These are phyloP conservation scores for Stachybotrys chartarum DNA, from an alignment of 2,329 filamentous ascomycete genomes.

Conservation along the genomic window DNA sequence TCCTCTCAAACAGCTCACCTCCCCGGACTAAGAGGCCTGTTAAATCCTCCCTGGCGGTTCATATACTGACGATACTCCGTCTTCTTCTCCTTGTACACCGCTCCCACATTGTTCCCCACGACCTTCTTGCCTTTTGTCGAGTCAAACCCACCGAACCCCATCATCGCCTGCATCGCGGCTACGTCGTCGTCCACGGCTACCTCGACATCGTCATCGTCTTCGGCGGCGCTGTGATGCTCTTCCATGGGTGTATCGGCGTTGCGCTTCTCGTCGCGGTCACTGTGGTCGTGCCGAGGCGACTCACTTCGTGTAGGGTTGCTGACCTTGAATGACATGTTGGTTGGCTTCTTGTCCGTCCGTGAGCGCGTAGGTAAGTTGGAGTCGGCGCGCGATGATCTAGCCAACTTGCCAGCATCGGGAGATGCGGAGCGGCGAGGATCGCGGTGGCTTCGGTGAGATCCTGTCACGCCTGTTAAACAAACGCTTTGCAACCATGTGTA, in stretches of 20 bases:
- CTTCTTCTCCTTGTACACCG: conserved; percentile 86
- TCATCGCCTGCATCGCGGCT: conserved; percentile 71
- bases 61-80: conserved; percentile 96
- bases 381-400: conserved; percentile 11
- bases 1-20: conserved; percentile 17
- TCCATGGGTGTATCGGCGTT: conserved; percentile 16
- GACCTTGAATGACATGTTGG: conserved; percentile 28
- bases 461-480: no score
- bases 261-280: conserved; percentile 8
- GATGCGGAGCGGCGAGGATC: conserved; percentile 26
- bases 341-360: conserved; percentile 14
- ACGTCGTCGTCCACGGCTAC: conserved; percentile 57
- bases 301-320: neutral
- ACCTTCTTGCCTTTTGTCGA: conserved; percentile 87
- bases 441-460: conserved; percentile 3
- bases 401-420: conserved; percentile 13
- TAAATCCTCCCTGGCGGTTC: conserved; percentile 78
- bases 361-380: conserved; percentile 25
- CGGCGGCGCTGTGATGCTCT: conserved; percentile 15
- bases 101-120: conserved; percentile 76
- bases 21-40: conserved; percentile 62
- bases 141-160: conserved; percentile 85
- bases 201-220: conserved; percentile 20
- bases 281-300: conserved; percentile 6
- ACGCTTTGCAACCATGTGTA: neutral